Percentiles rank a stretch among this genome's conserved stretches.
These are phyloP conservation scores for Colletotrichum sp. DNA, from an alignment of 2,329 filamentous ascomycete species.

Conservation along the genomic window DNA sequence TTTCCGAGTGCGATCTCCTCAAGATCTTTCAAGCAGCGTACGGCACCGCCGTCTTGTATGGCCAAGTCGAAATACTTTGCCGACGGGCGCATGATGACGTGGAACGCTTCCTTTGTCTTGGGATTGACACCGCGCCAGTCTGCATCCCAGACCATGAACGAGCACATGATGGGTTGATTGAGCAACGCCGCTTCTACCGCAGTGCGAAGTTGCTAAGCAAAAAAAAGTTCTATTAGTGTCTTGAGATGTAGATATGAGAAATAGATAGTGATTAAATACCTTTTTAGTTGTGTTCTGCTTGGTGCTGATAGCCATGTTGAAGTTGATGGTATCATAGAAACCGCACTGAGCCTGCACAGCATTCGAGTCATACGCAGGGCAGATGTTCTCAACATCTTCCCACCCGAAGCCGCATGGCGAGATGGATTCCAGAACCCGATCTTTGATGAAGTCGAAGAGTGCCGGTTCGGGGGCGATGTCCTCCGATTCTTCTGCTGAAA, in stretches of 20 bases:
- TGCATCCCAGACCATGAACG: neutral
- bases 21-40: neutral
- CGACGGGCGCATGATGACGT: neutral
- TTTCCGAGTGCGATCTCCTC: neutral
- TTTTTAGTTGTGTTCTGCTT: neutral
- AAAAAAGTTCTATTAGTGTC: rapidly evolving
- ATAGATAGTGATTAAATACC: rapidly evolving
- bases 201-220: neutral
- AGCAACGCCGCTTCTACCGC: neutral
- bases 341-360: neutral
- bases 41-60: neutral
- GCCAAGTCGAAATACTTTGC: neutral
- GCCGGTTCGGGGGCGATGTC: neutral
- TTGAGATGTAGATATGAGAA: neutral
- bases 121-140: neutral
- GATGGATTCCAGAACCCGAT: neutral
- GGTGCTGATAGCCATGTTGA: neutral
- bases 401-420: neutral
- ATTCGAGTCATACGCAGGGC: neutral
- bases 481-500: neutral
- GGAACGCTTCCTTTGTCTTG: neutral
- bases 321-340: neutral
- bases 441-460: neutral
- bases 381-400: neutral
- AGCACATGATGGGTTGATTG: neutral